Evolutionary conservation across 768 basidiomycete species (phyloP), one percentile per base, ranked within the genome.

Genomic region (Astraeus odoratus): DNA sequence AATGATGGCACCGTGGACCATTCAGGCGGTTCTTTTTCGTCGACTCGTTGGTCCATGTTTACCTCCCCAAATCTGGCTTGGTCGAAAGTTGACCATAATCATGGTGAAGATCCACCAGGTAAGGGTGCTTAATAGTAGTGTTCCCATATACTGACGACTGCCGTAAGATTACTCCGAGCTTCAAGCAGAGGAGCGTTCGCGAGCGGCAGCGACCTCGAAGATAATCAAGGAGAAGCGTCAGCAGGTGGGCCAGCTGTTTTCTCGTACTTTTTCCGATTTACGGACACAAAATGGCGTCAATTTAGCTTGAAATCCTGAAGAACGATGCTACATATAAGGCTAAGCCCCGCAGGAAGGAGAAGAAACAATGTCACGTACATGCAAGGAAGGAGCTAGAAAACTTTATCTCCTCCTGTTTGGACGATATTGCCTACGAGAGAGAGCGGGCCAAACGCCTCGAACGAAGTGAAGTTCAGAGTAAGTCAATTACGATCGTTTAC

Each of bases 91-190:
- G 20, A 4, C 20, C 13, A 34, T 25, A 9, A 8, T 26, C 29
- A 18, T 2, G 38, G 15, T 4, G 44, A 46, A 40, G 44, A 46
- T 34, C 44, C 44, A 13, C 44, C 39, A 46, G 38, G 44, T 46
- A 40, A n/a, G 12, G 5, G 10, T 16, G n/a, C 5, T 4, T 8
- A 5, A 3, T 18, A 3, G 5, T 25, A 13, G 25, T 18, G 15
- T 7, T 12, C 4, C 10, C 31, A 24, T 18, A 41, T 26, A 19
- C 15, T 41, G n/a, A 30, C 10, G 15, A 24, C n/a, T 24, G 9
- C 13, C 29, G 1, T 35, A 3, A 46, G 44, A 46, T 16, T 46
- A 40, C 31, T n/a, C 15, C n/a, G 26, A 23, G 23, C 31, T 40
- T 19, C 39, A 35, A 39, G 20, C 22, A 4, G 37, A 37, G 29